Evolutionary conservation across 2,329 filamentous ascomycete genomes (phyloP), one percentile per base, ranked within the genome.

Genomic region (Neophaeococcomyces mojaviensis): DNA sequence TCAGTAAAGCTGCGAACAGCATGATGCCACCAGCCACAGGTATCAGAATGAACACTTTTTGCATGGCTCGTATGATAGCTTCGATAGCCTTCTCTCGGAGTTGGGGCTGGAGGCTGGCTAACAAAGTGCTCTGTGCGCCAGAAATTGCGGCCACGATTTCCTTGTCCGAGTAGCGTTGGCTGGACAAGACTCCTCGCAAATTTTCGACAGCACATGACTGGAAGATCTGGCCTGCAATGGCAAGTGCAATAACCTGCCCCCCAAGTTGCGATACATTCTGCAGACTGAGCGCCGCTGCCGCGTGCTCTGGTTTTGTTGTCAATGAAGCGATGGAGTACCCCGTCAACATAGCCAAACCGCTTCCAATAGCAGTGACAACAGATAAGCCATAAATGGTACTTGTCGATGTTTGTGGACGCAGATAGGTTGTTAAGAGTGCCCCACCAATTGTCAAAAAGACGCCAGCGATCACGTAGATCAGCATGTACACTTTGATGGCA

Each of bases 391-490:
- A 63, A 18, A 61, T 50, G 1, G 44, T 38, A 12, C 55, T 46
- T 9, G 32, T 39, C 2, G 45, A 47, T 3, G 56, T 61, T 9
- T 45, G 24, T 10, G 35, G 26, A 5, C 44, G 38, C 7, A 59
- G 49, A n/a, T n/a, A n/a, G 12, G 52, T 59, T 24, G 47, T 47
- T 2, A 58, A 39, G 15, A 58, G 44, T 2, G 53, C 53, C 19
- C 39, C 36, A 7, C 56, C 57, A 6, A 56, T 45, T 8, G 60
- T 12, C 8, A 49, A 51, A n/a, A 61, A 36, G 18, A 53, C 44
- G 7, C 53, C 53, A 5, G 58, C 58, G 12, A 54, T 32, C 2
- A 62, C 18, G 33, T 53, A 64, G 55, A 61, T 63, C 1, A 58
- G 57, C 44, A 52, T 50, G 40, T 57, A 61, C 36, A 58, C 57